Percentiles rank a stretch among this genome's conserved stretches.
Conservation (phyloP, 1,284 basidiomycete species). For the Ustilago xerochloae region DNA sequence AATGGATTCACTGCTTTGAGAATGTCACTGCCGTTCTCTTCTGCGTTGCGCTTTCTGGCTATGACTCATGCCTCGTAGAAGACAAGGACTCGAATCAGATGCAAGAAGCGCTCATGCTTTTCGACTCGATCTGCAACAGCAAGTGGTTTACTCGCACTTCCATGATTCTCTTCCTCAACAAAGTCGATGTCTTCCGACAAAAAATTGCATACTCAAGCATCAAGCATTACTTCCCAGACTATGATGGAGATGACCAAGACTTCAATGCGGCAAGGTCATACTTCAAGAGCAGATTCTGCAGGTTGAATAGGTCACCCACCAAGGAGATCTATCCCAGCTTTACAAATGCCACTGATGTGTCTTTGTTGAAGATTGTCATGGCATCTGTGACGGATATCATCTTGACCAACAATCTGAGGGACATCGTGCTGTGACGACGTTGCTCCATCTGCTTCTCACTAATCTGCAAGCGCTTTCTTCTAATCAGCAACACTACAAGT, state of each 20-base stretch:
- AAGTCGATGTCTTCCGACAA: constrained; percentile 80
- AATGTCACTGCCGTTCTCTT: constrained; percentile 82
- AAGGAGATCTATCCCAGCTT: constrained; percentile 90
- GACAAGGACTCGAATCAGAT: constrained; percentile 94
- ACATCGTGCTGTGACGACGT: constrained; percentile 28
- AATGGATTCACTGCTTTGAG: constrained; percentile 72
- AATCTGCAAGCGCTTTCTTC: background rate
- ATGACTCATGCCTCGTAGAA: constrained; percentile 92
- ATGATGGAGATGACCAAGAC: constrained; percentile 71
- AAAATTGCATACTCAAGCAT: constrained; percentile 86
- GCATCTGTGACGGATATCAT: constrained; percentile 68
- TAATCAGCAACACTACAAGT: constrained; percentile 1
- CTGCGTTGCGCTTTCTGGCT: constrained; percentile 85
- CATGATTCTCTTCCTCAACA: constrained; percentile 78
- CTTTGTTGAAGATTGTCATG: constrained; percentile 91
- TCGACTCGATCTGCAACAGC: constrained; percentile 96
- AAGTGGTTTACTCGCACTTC: constrained; percentile 92
- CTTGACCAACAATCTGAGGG: constrained; percentile 51
- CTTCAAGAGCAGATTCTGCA: constrained; percentile 86
- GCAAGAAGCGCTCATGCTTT: constrained; percentile 94
- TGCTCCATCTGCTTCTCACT: background rate
- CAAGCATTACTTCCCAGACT: constrained; percentile 75
- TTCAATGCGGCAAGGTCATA: constrained; percentile 83
- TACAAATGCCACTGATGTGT: constrained; percentile 93
- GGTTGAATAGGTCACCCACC: constrained; percentile 82